phyloP scores from a whole-genome alignment of 2,329 filamentous ascomycete genomes.

The Colletotrichum tamarilloi region DNA sequence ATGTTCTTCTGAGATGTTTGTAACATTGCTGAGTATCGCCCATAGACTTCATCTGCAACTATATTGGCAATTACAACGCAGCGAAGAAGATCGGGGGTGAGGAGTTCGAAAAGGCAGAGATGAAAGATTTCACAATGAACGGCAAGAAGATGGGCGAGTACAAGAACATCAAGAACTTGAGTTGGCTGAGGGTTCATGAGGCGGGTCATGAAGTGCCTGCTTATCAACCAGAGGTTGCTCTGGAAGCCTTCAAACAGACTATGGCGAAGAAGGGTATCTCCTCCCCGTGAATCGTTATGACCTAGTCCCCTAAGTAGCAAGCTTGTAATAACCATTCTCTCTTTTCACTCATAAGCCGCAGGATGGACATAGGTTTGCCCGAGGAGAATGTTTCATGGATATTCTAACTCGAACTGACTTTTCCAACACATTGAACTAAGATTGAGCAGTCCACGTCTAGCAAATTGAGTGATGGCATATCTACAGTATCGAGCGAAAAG shows the following conservation, averaged over 20 bases:
- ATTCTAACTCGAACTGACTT: too few relatives aligned
- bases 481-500: too few relatives aligned
- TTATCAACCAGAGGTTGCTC: slow-evolving; percentile 36
- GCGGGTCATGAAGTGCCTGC: slow-evolving; percentile 52
- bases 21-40: neutral
- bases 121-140: slow-evolving; percentile 55
- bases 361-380: too few relatives aligned
- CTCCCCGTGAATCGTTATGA: neutral
- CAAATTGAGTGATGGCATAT: too few relatives aligned
- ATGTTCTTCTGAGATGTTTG: too few relatives aligned
- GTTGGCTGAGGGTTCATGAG: slow-evolving; percentile 59
- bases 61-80: slow-evolving; percentile 55
- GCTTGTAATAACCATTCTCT: neutral
- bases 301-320: neutral
- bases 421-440: too few relatives aligned
- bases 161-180: slow-evolving; percentile 61
- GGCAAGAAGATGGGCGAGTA: slow-evolving; percentile 59
- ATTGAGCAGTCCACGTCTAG: too few relatives aligned
- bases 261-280: slow-evolving; percentile 59
- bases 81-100: slow-evolving; percentile 46
- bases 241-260: slow-evolving; percentile 61
- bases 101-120: slow-evolving; percentile 49
- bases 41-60: slow-evolving; percentile 68
- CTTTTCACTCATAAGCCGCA: neutral
- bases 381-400: too few relatives aligned